Evolutionary conservation across 1,284 basidiomycete species (phyloP).

Genomic region (Tilletiaria anomala): DNA sequence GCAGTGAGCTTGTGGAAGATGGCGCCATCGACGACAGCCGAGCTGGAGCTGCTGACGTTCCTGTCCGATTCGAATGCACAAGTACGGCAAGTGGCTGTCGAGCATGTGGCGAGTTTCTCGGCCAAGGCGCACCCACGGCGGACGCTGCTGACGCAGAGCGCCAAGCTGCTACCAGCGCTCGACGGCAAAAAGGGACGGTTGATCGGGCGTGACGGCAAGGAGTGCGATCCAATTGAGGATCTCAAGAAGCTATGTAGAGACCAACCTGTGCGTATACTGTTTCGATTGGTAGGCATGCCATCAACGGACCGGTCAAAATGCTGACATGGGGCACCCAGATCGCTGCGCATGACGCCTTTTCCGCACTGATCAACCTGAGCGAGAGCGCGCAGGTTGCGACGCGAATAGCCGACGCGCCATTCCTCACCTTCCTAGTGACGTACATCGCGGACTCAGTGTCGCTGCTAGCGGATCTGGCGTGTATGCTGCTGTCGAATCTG

Average conservation of each 20-base stretch:
- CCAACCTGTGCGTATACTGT: too few species aligned
- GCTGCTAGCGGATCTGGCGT: slow-evolving; percentile 77
- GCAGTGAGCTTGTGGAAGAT: background rate
- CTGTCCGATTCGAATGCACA: slow-evolving; percentile 63
- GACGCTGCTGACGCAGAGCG: slow-evolving; percentile 17
- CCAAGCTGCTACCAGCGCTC: slow-evolving; percentile 11
- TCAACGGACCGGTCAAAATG: too few species aligned
- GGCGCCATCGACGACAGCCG: background rate
- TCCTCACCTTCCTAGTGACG: slow-evolving; percentile 69
- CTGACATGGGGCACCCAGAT: too few species aligned
- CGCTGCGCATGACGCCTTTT: slow-evolving; percentile 86
- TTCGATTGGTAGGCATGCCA: too few species aligned
- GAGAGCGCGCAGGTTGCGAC: slow-evolving; percentile 61
- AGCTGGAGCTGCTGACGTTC: slow-evolving; percentile 61
- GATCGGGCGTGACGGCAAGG: slow-evolving; percentile 18
- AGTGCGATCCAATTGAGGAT: slow-evolving; percentile 44
- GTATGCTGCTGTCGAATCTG: slow-evolving; percentile 92
- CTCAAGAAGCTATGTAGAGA: slow-evolving; percentile 72
- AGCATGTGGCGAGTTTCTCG: slow-evolving; percentile 52
- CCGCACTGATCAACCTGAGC: slow-evolving; percentile 82
- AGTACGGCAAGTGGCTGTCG: slow-evolving; percentile 69
- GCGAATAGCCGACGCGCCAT: slow-evolving; percentile 56
- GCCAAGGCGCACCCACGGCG: slow-evolving; percentile 21
- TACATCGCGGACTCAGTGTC: slow-evolving; percentile 82
- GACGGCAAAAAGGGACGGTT: slow-evolving; percentile 15